Evolutionary conservation across 352 stramenopile genomes (phyloP).

Genomic region (Phytopythium sindhum): DNA sequence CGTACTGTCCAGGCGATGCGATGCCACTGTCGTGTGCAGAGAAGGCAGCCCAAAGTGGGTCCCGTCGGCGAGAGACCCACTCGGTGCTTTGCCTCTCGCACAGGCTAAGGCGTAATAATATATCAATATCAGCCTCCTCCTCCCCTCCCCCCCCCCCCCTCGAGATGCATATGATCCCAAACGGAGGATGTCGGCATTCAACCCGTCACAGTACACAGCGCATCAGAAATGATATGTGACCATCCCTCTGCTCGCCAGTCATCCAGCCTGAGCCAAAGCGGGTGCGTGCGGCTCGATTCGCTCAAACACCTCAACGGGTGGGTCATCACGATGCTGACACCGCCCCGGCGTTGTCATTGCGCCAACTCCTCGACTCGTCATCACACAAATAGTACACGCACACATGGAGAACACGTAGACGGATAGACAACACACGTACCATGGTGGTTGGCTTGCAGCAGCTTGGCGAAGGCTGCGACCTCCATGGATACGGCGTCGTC

Average conservation of each 20-base stretch:
- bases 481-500: conserved; percentile 3
- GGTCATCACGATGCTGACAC: neutral
- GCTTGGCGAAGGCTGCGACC: conserved; percentile 8
- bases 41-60: conserved; percentile 2
- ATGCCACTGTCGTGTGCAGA: neutral
- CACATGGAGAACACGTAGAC: neutral
- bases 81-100: neutral
- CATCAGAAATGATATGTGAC: neutral
- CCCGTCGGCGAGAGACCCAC: neutral
- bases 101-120: neutral
- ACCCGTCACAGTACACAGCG: too few species aligned
- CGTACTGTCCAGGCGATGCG: neutral
- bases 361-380: neutral
- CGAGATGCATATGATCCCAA: neutral
- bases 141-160: too few species aligned
- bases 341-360: neutral
- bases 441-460: conserved; percentile 7
- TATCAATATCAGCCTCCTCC: neutral
- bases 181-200: neutral
- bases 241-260: neutral
- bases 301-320: neutral
- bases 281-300: neutral
- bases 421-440: neutral
- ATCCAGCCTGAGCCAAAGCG: neutral
- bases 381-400: conserved; percentile 8